phyloP scores from a whole-genome alignment of 225 moss, liverwort and hornwort species.

The Sphagnum tenellum region DNA sequence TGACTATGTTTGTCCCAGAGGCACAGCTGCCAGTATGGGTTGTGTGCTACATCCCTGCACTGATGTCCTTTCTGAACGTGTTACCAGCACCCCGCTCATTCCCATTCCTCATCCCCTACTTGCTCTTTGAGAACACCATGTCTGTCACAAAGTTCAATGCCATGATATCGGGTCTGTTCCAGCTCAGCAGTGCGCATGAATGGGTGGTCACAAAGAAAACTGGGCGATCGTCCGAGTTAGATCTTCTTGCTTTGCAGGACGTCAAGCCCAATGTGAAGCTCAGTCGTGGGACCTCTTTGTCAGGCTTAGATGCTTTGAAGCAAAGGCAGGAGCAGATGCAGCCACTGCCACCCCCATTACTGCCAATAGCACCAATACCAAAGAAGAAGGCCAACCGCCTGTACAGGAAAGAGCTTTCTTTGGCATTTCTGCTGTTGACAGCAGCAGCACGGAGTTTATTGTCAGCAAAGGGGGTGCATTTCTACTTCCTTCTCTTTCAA shows the following conservation, averaged over 20 bases:
- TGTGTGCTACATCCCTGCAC: constrained; percentile 5
- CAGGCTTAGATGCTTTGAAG: constrained; percentile 1
- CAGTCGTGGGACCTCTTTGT: neutral
- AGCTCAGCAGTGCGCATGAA: constrained; percentile 5
- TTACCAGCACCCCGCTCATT: constrained; percentile 5
- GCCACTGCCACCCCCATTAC: neutral
- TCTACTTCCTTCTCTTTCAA: constrained; percentile 4
- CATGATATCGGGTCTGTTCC: constrained; percentile 6
- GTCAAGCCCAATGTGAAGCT: neutral
- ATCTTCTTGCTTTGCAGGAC: neutral
- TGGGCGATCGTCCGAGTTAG: constrained; percentile 2
- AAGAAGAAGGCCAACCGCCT: constrained; percentile 7
- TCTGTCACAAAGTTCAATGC: constrained; percentile 9
- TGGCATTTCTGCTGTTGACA: constrained; percentile 6
- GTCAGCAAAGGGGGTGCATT: constrained; percentile 6
- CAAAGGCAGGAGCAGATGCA: neutral
- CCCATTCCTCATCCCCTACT: constrained; percentile 5
- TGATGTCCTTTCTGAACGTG: constrained; percentile 8
- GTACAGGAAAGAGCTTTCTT: constrained; percentile 6
- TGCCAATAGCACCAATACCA: neutral
- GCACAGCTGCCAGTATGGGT: constrained; percentile 6
- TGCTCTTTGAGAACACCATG: constrained; percentile 9
- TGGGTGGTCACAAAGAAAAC: constrained; percentile 7
- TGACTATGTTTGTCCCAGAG: constrained; percentile 9
- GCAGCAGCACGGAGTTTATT: constrained; percentile 6